Conservation (phyloP, 1,284 basidiomycete species). For the Cryptococcus sp. region DNA sequence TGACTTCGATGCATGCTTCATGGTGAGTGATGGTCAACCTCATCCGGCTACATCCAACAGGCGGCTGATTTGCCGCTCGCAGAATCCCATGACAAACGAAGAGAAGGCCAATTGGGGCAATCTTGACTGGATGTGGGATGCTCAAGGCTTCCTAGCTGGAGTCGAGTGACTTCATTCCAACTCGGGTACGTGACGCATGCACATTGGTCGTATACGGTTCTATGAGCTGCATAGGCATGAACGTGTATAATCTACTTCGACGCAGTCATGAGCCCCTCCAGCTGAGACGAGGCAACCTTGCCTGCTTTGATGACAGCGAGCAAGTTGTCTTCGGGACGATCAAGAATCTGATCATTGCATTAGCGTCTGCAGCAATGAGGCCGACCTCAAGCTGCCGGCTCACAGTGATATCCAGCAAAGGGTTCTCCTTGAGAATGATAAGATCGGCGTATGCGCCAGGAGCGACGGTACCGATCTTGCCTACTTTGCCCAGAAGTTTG, state of each 20-base stretch:
- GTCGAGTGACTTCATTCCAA: too few species aligned
- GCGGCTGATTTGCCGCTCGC: too few species aligned
- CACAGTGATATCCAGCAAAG: conserved; percentile 56
- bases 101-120: not conserved
- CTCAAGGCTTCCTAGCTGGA: conserved; percentile 5
- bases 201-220: too few species aligned
- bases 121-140: conserved; percentile 13
- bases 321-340: conserved; percentile 49
- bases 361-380: too few species aligned
- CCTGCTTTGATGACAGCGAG: conserved; percentile 30
- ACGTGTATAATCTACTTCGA: not conserved
- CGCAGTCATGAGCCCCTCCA: not conserved
- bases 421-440: conserved; percentile 56
- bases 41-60: not conserved
- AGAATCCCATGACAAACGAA: too few species aligned
- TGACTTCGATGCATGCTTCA: conserved; percentile 1
- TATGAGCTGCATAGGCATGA: not conserved
- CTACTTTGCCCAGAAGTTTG: conserved; percentile 50
- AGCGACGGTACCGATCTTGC: conserved; percentile 52
- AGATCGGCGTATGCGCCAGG: conserved; percentile 56
- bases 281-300: conserved; percentile 6
- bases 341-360: conserved; percentile 31
- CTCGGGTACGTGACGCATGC: too few species aligned
- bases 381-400: too few species aligned
- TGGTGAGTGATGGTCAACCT: not conserved